Conservation (phyloP, 257 asterid genomes). For the Nicotiana noctiflora region DNA sequence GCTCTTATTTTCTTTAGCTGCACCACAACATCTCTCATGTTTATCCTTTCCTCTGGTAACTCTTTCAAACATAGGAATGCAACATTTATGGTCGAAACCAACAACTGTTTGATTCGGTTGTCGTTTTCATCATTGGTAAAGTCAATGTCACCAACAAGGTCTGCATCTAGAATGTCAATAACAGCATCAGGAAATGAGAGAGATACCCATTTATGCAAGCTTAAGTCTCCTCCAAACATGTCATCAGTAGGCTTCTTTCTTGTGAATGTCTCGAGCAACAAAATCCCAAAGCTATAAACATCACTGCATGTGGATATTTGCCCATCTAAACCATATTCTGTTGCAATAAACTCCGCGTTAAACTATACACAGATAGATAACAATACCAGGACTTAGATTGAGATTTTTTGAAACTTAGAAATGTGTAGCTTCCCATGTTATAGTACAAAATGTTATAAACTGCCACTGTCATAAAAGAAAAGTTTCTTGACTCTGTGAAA, state of each 20-base stretch:
- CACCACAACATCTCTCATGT: slow-evolving; percentile 16
- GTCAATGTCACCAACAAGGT: slow-evolving; percentile 9
- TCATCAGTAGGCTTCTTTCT: slow-evolving; percentile 36
- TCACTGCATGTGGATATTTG: slow-evolving; percentile 30
- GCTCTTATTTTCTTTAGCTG: slow-evolving; percentile 26
- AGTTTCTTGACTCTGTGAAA: background rate
- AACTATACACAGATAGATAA: background rate
- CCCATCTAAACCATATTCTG: slow-evolving; percentile 41
- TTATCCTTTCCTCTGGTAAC: slow-evolving; percentile 24
- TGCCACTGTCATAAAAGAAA: no score
- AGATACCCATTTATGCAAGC: slow-evolving; percentile 35
- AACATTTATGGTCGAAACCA: slow-evolving; percentile 12
- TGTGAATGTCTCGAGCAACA: slow-evolving; percentile 35
- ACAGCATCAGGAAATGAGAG: slow-evolving; percentile 23
- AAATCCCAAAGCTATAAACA: slow-evolving; percentile 40
- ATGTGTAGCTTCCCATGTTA: background rate
- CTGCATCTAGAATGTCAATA: slow-evolving; percentile 22
- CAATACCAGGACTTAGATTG: background rate
- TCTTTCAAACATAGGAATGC: slow-evolving; percentile 31
- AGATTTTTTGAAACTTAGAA: background rate
- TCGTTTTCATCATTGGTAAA: background rate
- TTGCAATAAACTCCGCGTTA: background rate
- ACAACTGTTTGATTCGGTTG: background rate
- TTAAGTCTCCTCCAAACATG: slow-evolving; percentile 24
- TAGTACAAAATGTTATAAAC: background rate